Base-by-base conservation (phyloP, 2,329 filamentous ascomycete genomes). In the Ambrosiella xylebori region DNA sequence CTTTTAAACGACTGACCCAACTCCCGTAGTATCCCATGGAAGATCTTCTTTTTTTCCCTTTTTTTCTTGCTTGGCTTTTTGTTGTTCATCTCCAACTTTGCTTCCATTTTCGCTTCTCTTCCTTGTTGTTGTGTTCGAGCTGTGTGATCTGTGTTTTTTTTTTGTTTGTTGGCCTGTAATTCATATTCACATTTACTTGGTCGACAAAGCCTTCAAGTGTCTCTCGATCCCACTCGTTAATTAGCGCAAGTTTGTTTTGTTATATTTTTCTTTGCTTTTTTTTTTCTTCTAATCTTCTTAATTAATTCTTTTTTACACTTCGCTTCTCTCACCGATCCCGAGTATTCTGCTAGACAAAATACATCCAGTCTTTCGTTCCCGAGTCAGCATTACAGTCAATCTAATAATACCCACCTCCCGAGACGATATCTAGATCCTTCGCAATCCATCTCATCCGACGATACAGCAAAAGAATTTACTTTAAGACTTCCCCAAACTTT, bases 281-380 rank as follows among this genome's bases (percentile, higher is more conserved):
- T 13, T 15, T 50, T 52, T 41, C 6, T 53, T 57, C 35, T 35
- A n/a, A 35, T 37, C 40, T 45, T 47, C 41, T 57, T 38, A 39
- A 36, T 49, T 45, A 49, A 50, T 50, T 57, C 35, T 37, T 50
- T 12, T 36, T 11, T 40, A 15, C 6, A 19, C 39, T 41, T 57
- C 17, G n/a, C 45, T 57, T 44, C 45, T 52, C 37, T 52, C 38
- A 13, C 17, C 45, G 15, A 55, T 13, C 13, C 15, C 38, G 27
- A 50, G 40, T 50, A 35, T 57, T 54, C 11, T 57, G 19, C 50
- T 54, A 54, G 51, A 13, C 38, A 39, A 39, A 39, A 54, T 54
- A 15, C 19, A 38, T 40, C 35, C 17, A 39, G 7, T 39, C 37
- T 15, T 38, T 54, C 37, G 19, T 15, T 35, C 49, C 15, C 4